Evolutionary conservation across 805 yeast species (phyloP).

Genomic region (Pichia membranifaciens): DNA sequence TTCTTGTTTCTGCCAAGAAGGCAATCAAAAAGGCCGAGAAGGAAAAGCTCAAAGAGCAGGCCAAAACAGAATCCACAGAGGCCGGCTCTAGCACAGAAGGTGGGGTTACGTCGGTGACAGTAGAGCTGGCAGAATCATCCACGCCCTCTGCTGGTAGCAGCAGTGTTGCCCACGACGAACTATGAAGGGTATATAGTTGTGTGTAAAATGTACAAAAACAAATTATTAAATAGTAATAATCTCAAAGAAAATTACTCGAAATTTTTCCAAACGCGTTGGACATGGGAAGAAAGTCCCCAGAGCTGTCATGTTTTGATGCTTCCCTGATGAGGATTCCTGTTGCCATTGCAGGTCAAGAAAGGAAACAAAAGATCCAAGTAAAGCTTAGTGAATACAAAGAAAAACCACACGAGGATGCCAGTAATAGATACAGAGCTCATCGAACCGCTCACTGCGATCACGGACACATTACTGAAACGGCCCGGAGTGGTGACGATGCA

Average conservation of each 20-base stretch:
- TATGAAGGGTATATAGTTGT: neutral
- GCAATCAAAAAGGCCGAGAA: constrained; percentile 18
- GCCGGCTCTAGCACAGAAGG: neutral
- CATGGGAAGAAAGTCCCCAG: neutral
- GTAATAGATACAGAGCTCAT: constrained; percentile 28
- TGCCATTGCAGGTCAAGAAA: too few species aligned
- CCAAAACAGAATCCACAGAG: neutral
- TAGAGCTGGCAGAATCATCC: too few species aligned
- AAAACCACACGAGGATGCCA: constrained; percentile 26
- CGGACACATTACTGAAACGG: constrained; percentile 30
- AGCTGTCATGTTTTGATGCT: too few species aligned
- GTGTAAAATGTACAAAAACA: too few species aligned
- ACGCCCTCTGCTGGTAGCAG: neutral
- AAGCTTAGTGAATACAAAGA: neutral
- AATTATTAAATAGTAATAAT: neutral
- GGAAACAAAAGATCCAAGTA: too few species aligned
- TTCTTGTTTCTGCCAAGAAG: constrained; percentile 2
- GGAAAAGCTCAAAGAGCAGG: constrained; percentile 9
- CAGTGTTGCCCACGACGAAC: constrained; percentile 7
- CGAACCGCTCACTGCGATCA: constrained; percentile 28
- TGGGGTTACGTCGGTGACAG: neutral
- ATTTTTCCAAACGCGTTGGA: too few species aligned
- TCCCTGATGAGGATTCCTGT: too few species aligned
- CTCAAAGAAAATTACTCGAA: too few species aligned
- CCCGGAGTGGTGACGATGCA: constrained; percentile 32